phyloP scores from a whole-genome alignment of 306 rosid species.

The Cucurbita moschata region DNA sequence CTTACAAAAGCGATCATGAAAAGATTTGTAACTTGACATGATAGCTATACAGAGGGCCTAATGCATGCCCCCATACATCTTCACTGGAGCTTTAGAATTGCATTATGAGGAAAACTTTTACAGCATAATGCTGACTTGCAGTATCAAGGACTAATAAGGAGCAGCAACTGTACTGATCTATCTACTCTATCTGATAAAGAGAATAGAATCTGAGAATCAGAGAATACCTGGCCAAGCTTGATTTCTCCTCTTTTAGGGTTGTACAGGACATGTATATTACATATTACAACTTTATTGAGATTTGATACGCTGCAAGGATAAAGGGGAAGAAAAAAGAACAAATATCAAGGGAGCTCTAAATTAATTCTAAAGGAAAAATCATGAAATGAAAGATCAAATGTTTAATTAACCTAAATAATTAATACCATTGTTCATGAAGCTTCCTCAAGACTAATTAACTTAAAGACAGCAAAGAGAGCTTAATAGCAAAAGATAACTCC shows the following conservation, averaged over 20 bases:
- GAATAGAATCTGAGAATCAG: neutral
- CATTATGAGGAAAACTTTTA: neutral
- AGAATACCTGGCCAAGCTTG: slow-evolving; percentile 88
- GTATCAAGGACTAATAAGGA: neutral
- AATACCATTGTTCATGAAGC: neutral
- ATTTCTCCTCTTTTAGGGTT: slow-evolving; percentile 88
- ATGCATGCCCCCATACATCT: neutral
- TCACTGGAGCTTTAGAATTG: neutral
- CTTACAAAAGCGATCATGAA: slow-evolving; percentile 7
- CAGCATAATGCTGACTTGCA: neutral
- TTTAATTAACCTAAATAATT: neutral
- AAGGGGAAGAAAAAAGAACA: too few species aligned
- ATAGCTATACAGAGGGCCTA: neutral
- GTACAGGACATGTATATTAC: slow-evolving; percentile 85
- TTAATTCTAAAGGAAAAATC: neutral
- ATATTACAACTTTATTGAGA: slow-evolving; percentile 52
- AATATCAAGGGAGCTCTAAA: neutral
- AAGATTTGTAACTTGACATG: neutral
- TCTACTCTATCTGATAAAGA: neutral
- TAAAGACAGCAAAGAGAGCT: neutral
- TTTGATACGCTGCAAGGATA: slow-evolving; percentile 37
- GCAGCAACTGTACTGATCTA: neutral
- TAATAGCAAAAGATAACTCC: neutral
- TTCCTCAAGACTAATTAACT: neutral
- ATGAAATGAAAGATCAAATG: neutral